Evolutionary conservation across 768 basidiomycete species (phyloP).

Genomic region (Favolaschia claudopus): DNA sequence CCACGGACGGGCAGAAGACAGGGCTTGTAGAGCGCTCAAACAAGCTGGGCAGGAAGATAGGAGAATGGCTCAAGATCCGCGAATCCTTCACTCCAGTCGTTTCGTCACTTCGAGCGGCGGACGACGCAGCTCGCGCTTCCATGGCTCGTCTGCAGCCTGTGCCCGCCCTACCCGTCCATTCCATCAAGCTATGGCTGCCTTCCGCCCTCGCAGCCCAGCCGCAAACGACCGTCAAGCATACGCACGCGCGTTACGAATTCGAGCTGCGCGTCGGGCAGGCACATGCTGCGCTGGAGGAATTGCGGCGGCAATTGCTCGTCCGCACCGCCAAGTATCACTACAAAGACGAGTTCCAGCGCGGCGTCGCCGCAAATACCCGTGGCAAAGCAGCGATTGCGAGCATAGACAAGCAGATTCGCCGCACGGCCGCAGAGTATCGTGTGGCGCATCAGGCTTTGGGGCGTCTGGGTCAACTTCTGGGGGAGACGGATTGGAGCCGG

Average conservation of each 20-base stretch:
- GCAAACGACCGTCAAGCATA: background rate
- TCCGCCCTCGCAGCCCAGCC: constrained; percentile 22
- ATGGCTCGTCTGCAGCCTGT: background rate
- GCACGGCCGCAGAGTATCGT: constrained; percentile 23
- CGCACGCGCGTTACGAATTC: constrained; percentile 28
- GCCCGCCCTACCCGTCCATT: background rate
- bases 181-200: constrained; percentile 30
- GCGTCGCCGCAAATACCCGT: constrained; percentile 33
- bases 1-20: background rate
- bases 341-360: constrained; percentile 27
- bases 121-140: background rate
- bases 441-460: constrained; percentile 23
- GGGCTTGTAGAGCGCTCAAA: background rate
- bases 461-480: background rate
- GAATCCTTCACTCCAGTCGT: background rate
- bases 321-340: constrained; percentile 25
- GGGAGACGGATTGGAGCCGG: constrained; percentile 19
- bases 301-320: constrained; percentile 31
- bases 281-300: constrained; percentile 28
- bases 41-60: constrained; percentile 1
- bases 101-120: background rate
- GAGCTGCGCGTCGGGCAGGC: constrained; percentile 32
- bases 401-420: constrained; percentile 25
- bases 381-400: constrained; percentile 23
- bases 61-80: background rate